Percentiles rank a stretch among this genome's conserved stretches.
These are phyloP conservation scores for Phialophora chinensis DNA, from an alignment of 2,329 filamentous ascomycete species.

Conservation along the genomic window DNA sequence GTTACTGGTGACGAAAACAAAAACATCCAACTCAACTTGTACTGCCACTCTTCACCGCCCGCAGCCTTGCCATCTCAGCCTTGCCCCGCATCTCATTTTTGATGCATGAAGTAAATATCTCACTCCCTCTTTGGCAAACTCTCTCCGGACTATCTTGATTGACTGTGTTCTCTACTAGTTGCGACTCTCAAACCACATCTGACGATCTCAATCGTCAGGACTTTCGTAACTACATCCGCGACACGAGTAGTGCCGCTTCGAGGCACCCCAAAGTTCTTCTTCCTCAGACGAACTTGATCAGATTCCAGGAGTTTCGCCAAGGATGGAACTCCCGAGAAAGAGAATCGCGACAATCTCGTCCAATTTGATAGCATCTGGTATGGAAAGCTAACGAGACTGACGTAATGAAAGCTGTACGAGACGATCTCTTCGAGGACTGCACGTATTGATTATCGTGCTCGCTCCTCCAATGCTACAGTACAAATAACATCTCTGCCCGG, in stretches of 20 bases:
- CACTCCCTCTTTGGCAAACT: neutral
- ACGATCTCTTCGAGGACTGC: neutral
- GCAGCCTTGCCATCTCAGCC: slow-evolving; percentile 15
- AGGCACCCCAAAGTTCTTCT: too few relatives aligned
- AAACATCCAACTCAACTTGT: neutral
- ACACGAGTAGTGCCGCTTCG: too few relatives aligned
- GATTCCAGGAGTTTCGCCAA: too few relatives aligned
- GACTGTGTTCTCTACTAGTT: neutral
- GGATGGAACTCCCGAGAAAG: too few relatives aligned
- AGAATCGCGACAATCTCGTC: too few relatives aligned
- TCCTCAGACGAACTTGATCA: too few relatives aligned
- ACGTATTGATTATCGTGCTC: neutral
- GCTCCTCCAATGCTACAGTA: neutral
- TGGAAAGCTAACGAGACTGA: too few relatives aligned
- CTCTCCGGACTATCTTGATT: neutral
- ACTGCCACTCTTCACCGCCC: slow-evolving; percentile 26
- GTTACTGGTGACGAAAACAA: slow-evolving; percentile 3
- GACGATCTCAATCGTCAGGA: too few relatives aligned
- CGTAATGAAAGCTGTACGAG: too few relatives aligned
- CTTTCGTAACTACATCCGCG: too few relatives aligned
- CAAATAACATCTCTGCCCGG: neutral
- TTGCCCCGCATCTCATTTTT: neutral
- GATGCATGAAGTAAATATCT: neutral
- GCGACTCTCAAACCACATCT: neutral
- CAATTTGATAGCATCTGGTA: too few relatives aligned